phyloP scores from a whole-genome alignment of 345 rosid genomes.

The Acer saccharum region DNA sequence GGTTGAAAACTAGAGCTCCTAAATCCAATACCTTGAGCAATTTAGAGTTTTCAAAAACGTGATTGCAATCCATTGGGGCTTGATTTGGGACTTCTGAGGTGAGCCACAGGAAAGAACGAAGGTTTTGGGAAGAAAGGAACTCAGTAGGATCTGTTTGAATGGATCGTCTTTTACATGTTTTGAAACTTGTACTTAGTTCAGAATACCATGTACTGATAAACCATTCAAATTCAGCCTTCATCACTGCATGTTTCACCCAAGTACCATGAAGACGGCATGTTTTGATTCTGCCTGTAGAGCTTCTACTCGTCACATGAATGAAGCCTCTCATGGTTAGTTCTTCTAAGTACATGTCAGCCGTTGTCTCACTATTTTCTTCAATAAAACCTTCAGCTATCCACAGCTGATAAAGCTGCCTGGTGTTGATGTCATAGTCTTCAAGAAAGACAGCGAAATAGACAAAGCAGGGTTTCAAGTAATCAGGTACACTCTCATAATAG shows the following conservation, averaged over 20 bases:
- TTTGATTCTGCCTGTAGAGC: not conserved
- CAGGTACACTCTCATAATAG: not conserved
- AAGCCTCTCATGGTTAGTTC: not conserved
- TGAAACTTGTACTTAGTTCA: not conserved
- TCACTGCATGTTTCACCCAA: no score
- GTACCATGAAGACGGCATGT: not conserved
- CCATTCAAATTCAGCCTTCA: no score
- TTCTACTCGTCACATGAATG: not conserved
- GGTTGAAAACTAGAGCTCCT: not conserved
- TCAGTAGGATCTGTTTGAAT: no score
- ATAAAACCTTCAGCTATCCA: conserved; percentile 11
- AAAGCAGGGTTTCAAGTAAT: not conserved
- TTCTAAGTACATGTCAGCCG: not conserved
- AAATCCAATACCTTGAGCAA: not conserved
- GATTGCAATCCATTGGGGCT: not conserved
- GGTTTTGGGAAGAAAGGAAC: not conserved
- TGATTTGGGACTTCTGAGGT: no score
- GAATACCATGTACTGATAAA: no score
- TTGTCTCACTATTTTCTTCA: not conserved
- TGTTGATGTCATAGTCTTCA: not conserved
- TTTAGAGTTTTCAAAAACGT: not conserved
- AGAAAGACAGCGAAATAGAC: not conserved
- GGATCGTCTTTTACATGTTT: not conserved
- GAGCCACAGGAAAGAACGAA: not conserved
- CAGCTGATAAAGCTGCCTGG: not conserved